Conservation (phyloP, 257 asterid species). For the Parsonsia alboflavescens region DNA sequence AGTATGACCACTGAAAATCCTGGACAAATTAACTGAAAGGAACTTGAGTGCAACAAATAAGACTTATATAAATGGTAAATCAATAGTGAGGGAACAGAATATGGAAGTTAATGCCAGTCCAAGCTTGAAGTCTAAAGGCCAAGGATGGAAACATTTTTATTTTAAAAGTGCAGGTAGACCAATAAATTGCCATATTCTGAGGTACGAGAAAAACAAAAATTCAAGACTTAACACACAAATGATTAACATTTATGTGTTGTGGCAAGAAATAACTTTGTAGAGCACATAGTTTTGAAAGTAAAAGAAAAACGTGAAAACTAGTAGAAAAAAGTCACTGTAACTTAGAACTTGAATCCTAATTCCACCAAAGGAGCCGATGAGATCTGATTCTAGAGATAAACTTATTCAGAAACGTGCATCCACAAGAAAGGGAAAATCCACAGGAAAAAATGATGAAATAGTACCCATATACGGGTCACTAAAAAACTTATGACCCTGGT, state of each 20-base stretch:
- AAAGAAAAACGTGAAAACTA: neutral
- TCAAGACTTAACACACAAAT: neutral
- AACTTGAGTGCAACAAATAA: neutral
- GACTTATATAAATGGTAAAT: neutral
- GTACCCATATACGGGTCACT: neutral
- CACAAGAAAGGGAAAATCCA: no score
- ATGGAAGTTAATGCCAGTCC: neutral
- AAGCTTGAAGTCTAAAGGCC: neutral
- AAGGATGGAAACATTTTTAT: neutral
- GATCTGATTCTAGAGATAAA: neutral
- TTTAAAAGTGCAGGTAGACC: neutral
- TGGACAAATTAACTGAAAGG: neutral
- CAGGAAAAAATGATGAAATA: neutral
- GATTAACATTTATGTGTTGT: neutral
- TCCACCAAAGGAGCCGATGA: neutral
- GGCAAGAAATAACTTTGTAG: neutral
- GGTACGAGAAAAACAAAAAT: neutral
- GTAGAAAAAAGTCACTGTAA: neutral
- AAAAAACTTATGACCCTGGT: neutral
- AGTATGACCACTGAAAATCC: neutral
- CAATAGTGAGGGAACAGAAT: neutral
- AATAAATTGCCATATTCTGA: neutral
- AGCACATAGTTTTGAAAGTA: neutral
- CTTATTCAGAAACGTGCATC: neutral
- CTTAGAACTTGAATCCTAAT: neutral